phyloP scores from a whole-genome alignment of 2,329 filamentous ascomycete genomes.

The Xylaria sp. region DNA sequence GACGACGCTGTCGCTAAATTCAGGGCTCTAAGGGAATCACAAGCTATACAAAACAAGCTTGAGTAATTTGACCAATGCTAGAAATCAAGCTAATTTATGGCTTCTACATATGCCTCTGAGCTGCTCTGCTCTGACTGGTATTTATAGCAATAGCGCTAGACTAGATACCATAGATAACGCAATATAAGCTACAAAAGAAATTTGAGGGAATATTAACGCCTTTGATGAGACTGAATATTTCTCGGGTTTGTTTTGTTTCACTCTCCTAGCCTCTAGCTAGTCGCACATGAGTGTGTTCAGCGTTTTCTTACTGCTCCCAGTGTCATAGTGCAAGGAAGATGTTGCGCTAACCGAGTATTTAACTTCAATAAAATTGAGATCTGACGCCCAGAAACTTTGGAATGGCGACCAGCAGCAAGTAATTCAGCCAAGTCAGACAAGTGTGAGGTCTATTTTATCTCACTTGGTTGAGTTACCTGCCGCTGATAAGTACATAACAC shows the following conservation, averaged over 20 bases:
- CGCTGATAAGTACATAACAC: too few species aligned
- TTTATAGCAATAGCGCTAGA: conserved; percentile 14
- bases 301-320: not conserved
- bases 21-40: conserved; percentile 31
- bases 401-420: too few species aligned
- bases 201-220: not conserved
- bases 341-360: too few species aligned
- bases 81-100: not conserved
- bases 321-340: not conserved
- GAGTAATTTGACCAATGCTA: conserved; percentile 19
- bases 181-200: conserved; percentile 17
- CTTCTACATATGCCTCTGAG: conserved; percentile 4
- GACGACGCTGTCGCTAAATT: conserved; percentile 43
- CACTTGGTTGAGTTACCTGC: too few species aligned
- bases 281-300: not conserved
- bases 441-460: not conserved
- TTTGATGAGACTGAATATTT: not conserved
- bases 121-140: not conserved
- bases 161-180: conserved; percentile 28
- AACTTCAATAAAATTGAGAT: too few species aligned
- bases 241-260: not conserved
- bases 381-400: too few species aligned
- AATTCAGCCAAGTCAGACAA: not conserved
- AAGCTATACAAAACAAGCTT: conserved; percentile 32
- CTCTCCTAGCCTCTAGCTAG: too few species aligned